phyloP scores from a whole-genome alignment of 2,329 filamentous ascomycete species.

The Pseudopithomyces maydicus region DNA sequence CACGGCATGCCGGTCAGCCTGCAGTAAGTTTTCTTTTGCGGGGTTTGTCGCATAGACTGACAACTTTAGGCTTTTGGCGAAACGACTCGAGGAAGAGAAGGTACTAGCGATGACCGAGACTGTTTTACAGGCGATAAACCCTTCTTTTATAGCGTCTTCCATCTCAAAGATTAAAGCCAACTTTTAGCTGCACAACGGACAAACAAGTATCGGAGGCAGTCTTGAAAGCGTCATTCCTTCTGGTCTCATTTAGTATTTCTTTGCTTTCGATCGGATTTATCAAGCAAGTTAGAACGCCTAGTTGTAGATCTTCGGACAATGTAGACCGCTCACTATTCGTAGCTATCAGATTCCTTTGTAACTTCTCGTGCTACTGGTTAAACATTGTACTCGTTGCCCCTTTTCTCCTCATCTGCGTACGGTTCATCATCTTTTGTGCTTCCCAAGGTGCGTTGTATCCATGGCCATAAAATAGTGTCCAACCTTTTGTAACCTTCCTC shows the following conservation, averaged over 20 bases:
- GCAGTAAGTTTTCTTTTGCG: slow-evolving; percentile 30
- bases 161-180: slow-evolving; percentile 1
- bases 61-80: slow-evolving; percentile 38
- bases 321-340: not conserved
- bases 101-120: slow-evolving; percentile 46
- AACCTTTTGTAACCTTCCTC: slow-evolving; percentile 17
- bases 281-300: not conserved
- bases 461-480: slow-evolving; percentile 13
- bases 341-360: not conserved
- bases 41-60: slow-evolving; percentile 1
- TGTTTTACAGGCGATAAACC: slow-evolving; percentile 37
- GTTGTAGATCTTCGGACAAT: not conserved
- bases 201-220: not conserved
- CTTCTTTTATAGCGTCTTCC: slow-evolving; percentile 3
- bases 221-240: too few species aligned
- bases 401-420: not conserved
- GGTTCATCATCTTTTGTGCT: not conserved
- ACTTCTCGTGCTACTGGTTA: not conserved
- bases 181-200: not conserved
- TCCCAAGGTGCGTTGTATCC: not conserved
- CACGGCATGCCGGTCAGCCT: slow-evolving; percentile 52
- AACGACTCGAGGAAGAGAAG: slow-evolving; percentile 50
- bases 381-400: not conserved
- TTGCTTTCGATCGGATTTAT: not conserved
- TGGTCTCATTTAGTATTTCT: not conserved